Conservation (phyloP, 176 grass and related monocot genomes). For the Oryza australiensis region DNA sequence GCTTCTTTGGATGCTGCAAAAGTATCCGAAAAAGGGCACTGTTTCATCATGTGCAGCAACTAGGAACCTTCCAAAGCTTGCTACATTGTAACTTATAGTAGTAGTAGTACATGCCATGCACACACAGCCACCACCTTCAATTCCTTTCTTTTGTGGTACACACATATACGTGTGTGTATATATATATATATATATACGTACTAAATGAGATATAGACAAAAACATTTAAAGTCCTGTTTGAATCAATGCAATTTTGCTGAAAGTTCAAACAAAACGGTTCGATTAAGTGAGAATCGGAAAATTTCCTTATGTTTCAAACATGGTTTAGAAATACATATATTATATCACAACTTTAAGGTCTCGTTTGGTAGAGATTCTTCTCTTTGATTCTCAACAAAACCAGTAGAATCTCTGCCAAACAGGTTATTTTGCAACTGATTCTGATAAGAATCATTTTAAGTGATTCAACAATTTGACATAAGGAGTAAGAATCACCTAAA, state of each 20-base stretch:
- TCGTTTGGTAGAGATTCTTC: no score
- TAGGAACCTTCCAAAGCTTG: slow-evolving; percentile 25
- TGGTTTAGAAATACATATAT: neutral
- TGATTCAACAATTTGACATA: no score
- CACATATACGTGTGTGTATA: no score
- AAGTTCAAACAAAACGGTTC: neutral
- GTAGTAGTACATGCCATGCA: neutral
- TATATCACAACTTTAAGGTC: neutral
- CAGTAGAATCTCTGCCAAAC: no score
- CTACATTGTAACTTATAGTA: neutral
- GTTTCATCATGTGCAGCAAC: slow-evolving; percentile 27
- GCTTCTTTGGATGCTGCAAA: slow-evolving; percentile 2
- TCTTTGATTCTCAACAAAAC: no score
- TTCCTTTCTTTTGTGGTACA: neutral
- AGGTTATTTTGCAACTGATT: no score
- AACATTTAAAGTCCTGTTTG: neutral
- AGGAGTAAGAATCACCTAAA: no score
- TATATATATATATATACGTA: no score
- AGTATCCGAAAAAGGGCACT: slow-evolving; percentile 15
- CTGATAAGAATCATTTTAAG: no score
- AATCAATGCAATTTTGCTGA: neutral
- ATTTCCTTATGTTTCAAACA: neutral
- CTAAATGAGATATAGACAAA: neutral
- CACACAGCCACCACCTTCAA: neutral
- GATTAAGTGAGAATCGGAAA: neutral